Base-by-base conservation (phyloP, 352 stramenopile genomes). In the Phytopythium aichiense region DNA sequence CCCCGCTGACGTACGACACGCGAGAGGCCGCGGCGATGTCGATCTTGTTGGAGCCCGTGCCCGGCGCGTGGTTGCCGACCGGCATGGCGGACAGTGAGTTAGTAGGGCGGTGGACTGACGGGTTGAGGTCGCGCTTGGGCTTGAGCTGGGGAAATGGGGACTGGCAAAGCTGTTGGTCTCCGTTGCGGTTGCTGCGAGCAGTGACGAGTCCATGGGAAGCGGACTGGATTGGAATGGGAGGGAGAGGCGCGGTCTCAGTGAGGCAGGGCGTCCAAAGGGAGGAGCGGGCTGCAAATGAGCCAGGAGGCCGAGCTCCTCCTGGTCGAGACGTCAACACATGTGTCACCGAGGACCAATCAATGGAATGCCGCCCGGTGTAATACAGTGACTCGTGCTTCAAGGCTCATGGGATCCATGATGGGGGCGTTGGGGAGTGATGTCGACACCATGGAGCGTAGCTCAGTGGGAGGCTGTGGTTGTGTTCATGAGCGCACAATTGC, bases 1-100 rank as follows among this genome's bases (percentile, higher is more conserved):
- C 50, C 23, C 67, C 58, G 43, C 72, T 79, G 45, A 78, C 42
- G 45, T 74, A 67, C 25, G 75, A 84, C 16, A 78, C 25, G 42
- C 71, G 71, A 8, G 62, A 43, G 1, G 56, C 56, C 62, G 58
- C 71, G 35, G 61, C 74, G 53, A 66, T 67, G 68, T 53, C 70
- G 13, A 76, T 57, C 56, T 75, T 73, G 53, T 66, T 58, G 58
- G 67, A 58, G 4, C 58, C 65, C 22, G 58, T 50, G 37, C 65
- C 65, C 0, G 59, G 57, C 52, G 61, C 61, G 40, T 71, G 61
- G 38, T 72, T 60, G 13, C n/a, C 50, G 7, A 64, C 69, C 23
- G 68, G 60, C 68, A 72, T 45, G 40, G 40, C 12, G 12, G 40
- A 22, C 20, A 15, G 6, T 0, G 3, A 22, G 12, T 15, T 45